Evolutionary conservation across 345 rosid species (phyloP).

Genomic region (Rhizophora apiculata): DNA sequence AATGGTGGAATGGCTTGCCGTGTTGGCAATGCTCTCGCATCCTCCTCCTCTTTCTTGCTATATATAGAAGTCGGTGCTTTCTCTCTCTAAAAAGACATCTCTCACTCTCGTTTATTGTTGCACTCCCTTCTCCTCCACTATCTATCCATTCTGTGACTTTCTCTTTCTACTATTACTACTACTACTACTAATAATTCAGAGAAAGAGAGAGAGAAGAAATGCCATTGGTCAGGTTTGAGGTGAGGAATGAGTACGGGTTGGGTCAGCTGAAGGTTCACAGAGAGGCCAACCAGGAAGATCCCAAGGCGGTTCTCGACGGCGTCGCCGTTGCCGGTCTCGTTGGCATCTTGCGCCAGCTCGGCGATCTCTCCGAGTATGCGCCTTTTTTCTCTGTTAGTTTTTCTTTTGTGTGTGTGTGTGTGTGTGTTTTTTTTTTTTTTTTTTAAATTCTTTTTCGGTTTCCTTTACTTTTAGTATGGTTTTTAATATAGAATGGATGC

Average conservation of each 20-base stretch:
- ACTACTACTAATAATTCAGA: not conserved
- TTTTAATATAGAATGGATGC: too few species aligned
- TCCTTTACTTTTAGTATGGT: not conserved
- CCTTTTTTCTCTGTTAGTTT: not conserved
- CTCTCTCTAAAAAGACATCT: not conserved
- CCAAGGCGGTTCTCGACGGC: constrained; percentile 72
- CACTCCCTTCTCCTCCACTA: too few species aligned
- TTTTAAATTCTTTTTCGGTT: not conserved
- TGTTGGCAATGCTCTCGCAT: not conserved
- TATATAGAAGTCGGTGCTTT: not conserved
- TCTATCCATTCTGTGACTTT: too few species aligned
- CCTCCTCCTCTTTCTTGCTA: not conserved
- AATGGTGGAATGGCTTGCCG: constrained; percentile 37
- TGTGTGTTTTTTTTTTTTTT: not conserved
- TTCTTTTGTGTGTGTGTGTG: not conserved
- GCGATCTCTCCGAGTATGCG: constrained; percentile 97
- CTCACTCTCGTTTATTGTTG: too few species aligned
- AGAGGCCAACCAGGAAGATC: constrained; percentile 65
- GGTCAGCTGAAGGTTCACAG: constrained; percentile 54
- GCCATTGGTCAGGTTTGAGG: constrained; percentile 71
- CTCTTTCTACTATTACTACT: too few species aligned
- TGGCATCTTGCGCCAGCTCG: constrained; percentile 94
- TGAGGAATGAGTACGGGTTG: constrained; percentile 62
- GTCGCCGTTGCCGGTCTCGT: constrained; percentile 78
- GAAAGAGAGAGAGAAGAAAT: constrained; percentile 25